Conservation (phyloP, 805 yeast species). For the Priceomyces carsonii region DNA sequence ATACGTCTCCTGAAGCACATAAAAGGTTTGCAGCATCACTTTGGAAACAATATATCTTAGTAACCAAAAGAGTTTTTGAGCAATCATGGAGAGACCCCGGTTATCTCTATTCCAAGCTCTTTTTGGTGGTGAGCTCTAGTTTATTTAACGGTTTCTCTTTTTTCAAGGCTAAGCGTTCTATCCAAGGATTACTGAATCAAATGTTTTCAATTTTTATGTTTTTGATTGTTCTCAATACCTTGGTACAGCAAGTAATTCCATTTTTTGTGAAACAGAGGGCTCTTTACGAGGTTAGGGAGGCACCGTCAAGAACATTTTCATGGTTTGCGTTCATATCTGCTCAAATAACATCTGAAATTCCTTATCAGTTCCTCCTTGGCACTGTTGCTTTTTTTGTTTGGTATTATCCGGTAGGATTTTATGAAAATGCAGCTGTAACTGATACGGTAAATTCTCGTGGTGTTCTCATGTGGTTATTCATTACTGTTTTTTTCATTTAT, state of each 20-base stretch:
- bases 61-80: slow-evolving; percentile 23
- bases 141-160: slow-evolving; percentile 28
- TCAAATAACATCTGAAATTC: slow-evolving; percentile 58
- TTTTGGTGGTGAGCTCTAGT: slow-evolving; percentile 53
- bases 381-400: slow-evolving; percentile 38
- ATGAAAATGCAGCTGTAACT: slow-evolving; percentile 53
- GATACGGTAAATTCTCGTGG: slow-evolving; percentile 38
- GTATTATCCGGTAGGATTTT: slow-evolving; percentile 47
- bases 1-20: slow-evolving; percentile 23
- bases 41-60: slow-evolving; percentile 31
- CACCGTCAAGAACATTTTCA: slow-evolving; percentile 68
- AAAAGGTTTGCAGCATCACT: slow-evolving; percentile 28
- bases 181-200: slow-evolving; percentile 57
- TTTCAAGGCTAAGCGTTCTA: slow-evolving; percentile 21
- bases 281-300: slow-evolving; percentile 67
- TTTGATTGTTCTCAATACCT: slow-evolving; percentile 45
- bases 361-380: slow-evolving; percentile 43
- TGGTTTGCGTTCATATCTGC: slow-evolving; percentile 63
- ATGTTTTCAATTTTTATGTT: slow-evolving; percentile 62
- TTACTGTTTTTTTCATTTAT: slow-evolving; percentile 25
- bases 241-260: slow-evolving; percentile 47
- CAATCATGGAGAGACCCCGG: slow-evolving; percentile 57
- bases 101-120: slow-evolving; percentile 62
- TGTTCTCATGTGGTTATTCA: slow-evolving; percentile 35
- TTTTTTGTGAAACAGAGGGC: slow-evolving; percentile 66